Percentiles rank a stretch among this genome's conserved stretches.
Conservation (phyloP, 2,329 filamentous ascomycete genomes). For the Rosellinia necatrix region DNA sequence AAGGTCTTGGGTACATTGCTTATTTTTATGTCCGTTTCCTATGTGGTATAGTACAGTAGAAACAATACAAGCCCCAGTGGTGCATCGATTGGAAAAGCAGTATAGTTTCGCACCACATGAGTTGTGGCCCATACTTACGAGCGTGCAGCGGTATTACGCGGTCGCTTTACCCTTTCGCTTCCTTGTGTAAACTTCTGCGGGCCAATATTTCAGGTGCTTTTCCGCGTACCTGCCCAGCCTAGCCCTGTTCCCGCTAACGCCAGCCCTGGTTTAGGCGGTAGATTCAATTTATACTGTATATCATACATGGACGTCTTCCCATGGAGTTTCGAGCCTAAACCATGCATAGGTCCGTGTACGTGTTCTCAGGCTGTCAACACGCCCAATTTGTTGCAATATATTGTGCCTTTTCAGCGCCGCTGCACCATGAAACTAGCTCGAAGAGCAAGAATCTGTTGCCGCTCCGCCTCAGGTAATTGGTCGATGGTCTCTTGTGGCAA, state of each 20-base stretch:
- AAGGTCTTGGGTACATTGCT: no score
- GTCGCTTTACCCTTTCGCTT: neutral
- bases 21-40: no score
- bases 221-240: slow-evolving; percentile 1
- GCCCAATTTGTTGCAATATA: neutral
- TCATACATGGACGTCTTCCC: neutral
- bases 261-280: neutral
- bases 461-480: slow-evolving; percentile 73
- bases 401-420: slow-evolving; percentile 18
- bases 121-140: neutral
- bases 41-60: no score
- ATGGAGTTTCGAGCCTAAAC: neutral
- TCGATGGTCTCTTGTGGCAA: slow-evolving; percentile 83
- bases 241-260: slow-evolving; percentile 5
- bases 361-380: neutral
- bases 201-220: neutral
- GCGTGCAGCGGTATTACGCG: neutral
- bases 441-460: slow-evolving; percentile 78
- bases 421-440: slow-evolving; percentile 60
- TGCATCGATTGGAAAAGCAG: no score
- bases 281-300: neutral
- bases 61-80: no score
- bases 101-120: neutral
- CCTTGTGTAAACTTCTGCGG: no score
- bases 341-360: neutral